A percentile compares a stretch with the other conserved stretches of the same genome.
These are phyloP conservation scores for Starmera pachycereana DNA, from an alignment of 805 yeast genomes.

Conservation along the genomic window DNA sequence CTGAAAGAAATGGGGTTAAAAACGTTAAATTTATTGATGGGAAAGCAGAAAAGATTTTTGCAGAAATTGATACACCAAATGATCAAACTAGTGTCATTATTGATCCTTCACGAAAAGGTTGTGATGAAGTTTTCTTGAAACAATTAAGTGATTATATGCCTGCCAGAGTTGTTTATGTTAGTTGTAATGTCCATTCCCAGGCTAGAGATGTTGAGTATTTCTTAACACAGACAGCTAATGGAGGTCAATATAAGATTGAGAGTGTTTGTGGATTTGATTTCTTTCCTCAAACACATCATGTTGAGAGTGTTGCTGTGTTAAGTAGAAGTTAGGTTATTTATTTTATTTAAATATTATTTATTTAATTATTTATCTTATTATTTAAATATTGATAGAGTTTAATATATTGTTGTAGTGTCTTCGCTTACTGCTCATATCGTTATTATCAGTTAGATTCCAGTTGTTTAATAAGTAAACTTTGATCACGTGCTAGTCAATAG, in stretches of 20 bases:
- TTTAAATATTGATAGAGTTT: not conserved
- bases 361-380: not conserved
- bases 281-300: conserved; percentile 92
- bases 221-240: conserved; percentile 52
- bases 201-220: conserved; percentile 90
- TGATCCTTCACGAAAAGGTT: conserved; percentile 97
- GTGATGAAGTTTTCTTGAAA: conserved; percentile 78
- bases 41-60: conserved; percentile 85
- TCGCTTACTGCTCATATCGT: too few relatives aligned
- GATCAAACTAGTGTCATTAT: conserved; percentile 78
- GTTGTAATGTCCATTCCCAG: conserved; percentile 96
- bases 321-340: conserved; percentile 15
- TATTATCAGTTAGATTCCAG: too few relatives aligned
- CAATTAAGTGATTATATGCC: conserved; percentile 82
- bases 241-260: conserved; percentile 57
- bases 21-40: conserved; percentile 86
- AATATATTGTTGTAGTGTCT: not conserved
- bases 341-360: not conserved
- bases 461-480: too few relatives aligned
- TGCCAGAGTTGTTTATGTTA: conserved; percentile 81
- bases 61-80: conserved; percentile 63
- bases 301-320: conserved; percentile 78
- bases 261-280: conserved; percentile 92
- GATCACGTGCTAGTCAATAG: too few relatives aligned
- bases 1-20: conserved; percentile 57